Evolutionary conservation across 306 rosid genomes (phyloP), one percentile per base, ranked within the genome.

Genomic region (Rosa rugosa): DNA sequence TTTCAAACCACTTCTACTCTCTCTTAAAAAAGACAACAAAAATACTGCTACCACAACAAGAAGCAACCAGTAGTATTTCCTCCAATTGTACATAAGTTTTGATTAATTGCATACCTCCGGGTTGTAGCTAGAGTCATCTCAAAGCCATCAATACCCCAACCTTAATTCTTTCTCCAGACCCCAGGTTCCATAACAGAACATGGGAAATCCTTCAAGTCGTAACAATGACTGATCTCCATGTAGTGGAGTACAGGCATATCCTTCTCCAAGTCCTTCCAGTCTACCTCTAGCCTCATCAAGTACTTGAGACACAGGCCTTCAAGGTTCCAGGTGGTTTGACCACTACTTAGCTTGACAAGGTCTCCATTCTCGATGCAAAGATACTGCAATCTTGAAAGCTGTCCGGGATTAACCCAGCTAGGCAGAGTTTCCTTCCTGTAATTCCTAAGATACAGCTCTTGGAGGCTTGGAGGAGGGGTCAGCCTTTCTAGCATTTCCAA

Each of bases 291-390:
- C 47, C 1, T 46, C 18, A 11, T 20, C 64, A 72, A n/a, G 22
- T 42, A 14, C 71, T 71, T 79, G 66, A 71, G 72, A 44, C 50
- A 60, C 47, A 79, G 20, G 18, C 77, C 77, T 13, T 73, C 66
- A 11, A 72, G 22, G 0, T 8, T 72, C 76, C 65, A 72, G 36
- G 46, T 11, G 25, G 46, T 7, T 60, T 72, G 16, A 20, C 34
- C 23, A 36, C 23, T 50, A 36, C 11, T 45, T 16, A 69, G 22
- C 44, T 14, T 44, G 60, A 16, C 42, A 4, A 79, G 22, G 71
- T 72, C 34, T 34, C 69, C 50, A 20, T 57, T 65, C 64, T 45
- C 82, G 18, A 79, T 34, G 25, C 76, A 79, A 10, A 79, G 73
- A 49, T 72, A 79, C 8, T 47, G 66, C 73, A 79, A 46, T 62